Conservation (phyloP, 2,329 filamentous ascomycete species). For the Aspergillus clavatus region DNA sequence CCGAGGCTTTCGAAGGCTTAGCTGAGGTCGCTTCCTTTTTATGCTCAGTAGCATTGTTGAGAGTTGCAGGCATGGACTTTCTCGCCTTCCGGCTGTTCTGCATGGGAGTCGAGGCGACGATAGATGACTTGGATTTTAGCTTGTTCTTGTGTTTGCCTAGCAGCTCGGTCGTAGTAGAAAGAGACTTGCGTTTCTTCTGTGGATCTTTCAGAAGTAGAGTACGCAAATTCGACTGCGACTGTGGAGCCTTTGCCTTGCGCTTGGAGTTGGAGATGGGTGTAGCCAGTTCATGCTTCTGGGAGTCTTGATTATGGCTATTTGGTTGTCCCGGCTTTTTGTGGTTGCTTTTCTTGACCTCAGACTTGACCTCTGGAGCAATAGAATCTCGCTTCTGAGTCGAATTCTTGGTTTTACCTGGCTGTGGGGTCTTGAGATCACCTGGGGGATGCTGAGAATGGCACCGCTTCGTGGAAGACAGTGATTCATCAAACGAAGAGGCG, state of each 20-base stretch:
- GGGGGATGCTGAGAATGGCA: conserved; percentile 16
- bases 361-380: conserved; percentile 3
- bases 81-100: conserved; percentile 9
- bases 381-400: conserved; percentile 4
- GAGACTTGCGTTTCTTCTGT: conserved; percentile 9
- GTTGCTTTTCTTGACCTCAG: conserved; percentile 6
- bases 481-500: conserved; percentile 19
- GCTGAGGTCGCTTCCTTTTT: conserved; percentile 1
- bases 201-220: conserved; percentile 8
- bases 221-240: conserved; percentile 9
- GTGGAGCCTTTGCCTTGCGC: neutral
- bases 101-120: conserved; percentile 4
- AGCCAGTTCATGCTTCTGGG: conserved; percentile 5
- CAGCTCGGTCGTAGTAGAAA: conserved; percentile 7
- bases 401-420: conserved; percentile 9
- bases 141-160: conserved; percentile 2
- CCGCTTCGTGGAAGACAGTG: conserved; percentile 17
- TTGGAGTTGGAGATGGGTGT: conserved; percentile 8
- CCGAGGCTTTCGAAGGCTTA: conserved; percentile 1
- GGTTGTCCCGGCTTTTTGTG: conserved; percentile 6
- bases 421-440: conserved; percentile 7
- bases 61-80: conserved; percentile 16
- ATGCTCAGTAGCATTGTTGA: conserved; percentile 7
- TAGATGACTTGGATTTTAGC: conserved; percentile 1
- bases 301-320: conserved; percentile 7